phyloP scores from a whole-genome alignment of 495 filamentous ascomycete genomes.

The Podospora appendiculata region DNA sequence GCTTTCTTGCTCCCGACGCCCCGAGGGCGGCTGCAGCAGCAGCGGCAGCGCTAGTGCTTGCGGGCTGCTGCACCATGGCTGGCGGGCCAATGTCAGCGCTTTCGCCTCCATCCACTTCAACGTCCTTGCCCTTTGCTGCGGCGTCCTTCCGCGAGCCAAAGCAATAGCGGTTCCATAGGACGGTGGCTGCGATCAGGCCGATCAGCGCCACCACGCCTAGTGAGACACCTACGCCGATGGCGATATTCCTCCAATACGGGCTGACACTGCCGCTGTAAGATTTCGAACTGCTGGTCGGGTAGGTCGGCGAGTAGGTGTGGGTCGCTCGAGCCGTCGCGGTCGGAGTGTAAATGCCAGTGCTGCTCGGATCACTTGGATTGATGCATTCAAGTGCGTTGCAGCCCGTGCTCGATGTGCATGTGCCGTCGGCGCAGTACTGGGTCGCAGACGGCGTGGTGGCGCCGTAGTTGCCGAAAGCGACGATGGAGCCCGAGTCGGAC shows the following conservation, averaged over 20 bases:
- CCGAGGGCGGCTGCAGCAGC: neutral
- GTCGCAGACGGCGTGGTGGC: slow-evolving; percentile 21
- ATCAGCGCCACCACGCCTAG: slow-evolving; percentile 9
- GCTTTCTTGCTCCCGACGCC: too few relatives aligned
- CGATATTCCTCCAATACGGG: slow-evolving; percentile 7
- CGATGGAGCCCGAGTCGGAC: slow-evolving; percentile 28
- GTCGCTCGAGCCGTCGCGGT: too few relatives aligned
- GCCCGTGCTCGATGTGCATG: neutral
- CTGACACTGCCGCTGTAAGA: neutral
- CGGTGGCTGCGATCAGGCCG: neutral
- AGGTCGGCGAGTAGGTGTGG: too few relatives aligned
- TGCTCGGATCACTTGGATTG: too few relatives aligned
- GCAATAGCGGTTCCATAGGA: slow-evolving; percentile 10
- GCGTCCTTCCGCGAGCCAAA: neutral
- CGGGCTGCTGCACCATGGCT: neutral
- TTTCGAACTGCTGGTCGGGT: too few relatives aligned
- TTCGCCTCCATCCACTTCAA: neutral
- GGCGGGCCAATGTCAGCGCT: neutral
- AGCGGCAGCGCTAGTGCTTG: neutral
- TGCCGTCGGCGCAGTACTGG: neutral
- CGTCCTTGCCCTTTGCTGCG: neutral
- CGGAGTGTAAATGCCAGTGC: too few relatives aligned
- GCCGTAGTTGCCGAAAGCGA: slow-evolving; percentile 18
- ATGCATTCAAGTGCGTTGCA: too few relatives aligned
- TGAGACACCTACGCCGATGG: slow-evolving; percentile 12